Conservation (phyloP, 2,329 filamentous ascomycete species). For the Phialophora chinensis region DNA sequence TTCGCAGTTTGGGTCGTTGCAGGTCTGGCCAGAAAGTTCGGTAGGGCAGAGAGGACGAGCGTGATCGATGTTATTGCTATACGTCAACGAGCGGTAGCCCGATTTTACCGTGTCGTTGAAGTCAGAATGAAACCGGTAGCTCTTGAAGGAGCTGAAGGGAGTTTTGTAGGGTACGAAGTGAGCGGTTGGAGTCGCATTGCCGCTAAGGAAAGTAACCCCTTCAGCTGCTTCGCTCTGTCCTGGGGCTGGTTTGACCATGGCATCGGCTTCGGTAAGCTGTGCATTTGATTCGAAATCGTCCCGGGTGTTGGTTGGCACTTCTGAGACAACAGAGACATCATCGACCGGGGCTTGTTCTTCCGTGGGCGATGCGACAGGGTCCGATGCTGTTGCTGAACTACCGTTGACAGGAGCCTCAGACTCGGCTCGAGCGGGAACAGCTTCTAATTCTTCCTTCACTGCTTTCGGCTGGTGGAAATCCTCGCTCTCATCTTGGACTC, state of each 20-base stretch:
- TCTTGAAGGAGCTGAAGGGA: slow-evolving; percentile 79
- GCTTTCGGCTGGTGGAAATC: slow-evolving; percentile 35
- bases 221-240: slow-evolving; percentile 5
- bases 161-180: slow-evolving; percentile 75
- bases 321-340: slow-evolving; percentile 18
- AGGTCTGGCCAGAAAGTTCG: slow-evolving; percentile 72
- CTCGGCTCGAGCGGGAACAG: background rate
- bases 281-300: slow-evolving; percentile 29
- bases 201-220: slow-evolving; percentile 12
- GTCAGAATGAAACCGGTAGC: slow-evolving; percentile 85
- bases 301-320: slow-evolving; percentile 18
- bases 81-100: slow-evolving; percentile 88
- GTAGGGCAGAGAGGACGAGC: slow-evolving; percentile 75
- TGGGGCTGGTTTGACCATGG: slow-evolving; percentile 21
- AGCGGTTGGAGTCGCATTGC: slow-evolving; percentile 29
- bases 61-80: slow-evolving; percentile 86
- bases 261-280: slow-evolving; percentile 26
- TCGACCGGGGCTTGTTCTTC: slow-evolving; percentile 3
- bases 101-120: slow-evolving; percentile 72
- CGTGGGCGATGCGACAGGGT: background rate
- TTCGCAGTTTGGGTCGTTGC: slow-evolving; percentile 75
- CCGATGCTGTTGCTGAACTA: background rate
- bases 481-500: slow-evolving; percentile 21
- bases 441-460: slow-evolving; percentile 4
- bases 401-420: background rate